Base-by-base conservation (phyloP, 176 grass and related monocot species). In the Ensete glaucum region DNA sequence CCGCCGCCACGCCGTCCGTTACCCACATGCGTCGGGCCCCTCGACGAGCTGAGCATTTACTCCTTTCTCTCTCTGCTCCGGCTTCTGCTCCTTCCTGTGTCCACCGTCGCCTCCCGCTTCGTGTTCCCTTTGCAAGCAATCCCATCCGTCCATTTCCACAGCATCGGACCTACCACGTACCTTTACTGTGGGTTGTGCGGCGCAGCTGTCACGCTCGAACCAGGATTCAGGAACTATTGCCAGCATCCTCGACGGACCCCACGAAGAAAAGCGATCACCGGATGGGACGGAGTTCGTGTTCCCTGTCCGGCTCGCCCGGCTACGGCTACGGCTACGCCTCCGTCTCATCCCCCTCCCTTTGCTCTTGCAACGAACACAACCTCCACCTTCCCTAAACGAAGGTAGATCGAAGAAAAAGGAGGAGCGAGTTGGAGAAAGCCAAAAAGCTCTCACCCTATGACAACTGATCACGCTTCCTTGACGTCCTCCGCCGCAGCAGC, bases 391-490 rank as follows among this genome's bases (percentile, higher is more conserved):
- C 9, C 19, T 1, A 5, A 56, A 56, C 12, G 16, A 56, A 16
- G 12, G 54, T 3, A 60, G 55, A 57, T 57, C 13, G 17, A n/a
- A 60, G 8, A 20, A 60, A 17, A n/a, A 9, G 57, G 57, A 9
- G n/a, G 16, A 59, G 17, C 4, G 56, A 59, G 15, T 14, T 3
- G 55, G 55, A 17, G 55, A 15, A 16, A 16, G 16, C 57, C 34
- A 43, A 21, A 17, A 15, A 20, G 57, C 57, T 7, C 63, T 27
- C 22, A 23, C 22, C 63, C 62, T 23, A 66, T 27, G 60, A 66
- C 60, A 49, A 66, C 60, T 77, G 25, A 59, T 22, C 76, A 79
- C 73, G 77, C 82, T 69, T n/a, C 54, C 74, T 70, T 53, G 11
- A 52, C 78, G 12, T 58, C 67, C 11, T 8, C 74, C 79, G 19